A percentile compares a stretch with the other conserved stretches of the same genome.
These are phyloP conservation scores for Sporothrix mexicana DNA, from an alignment of 2,329 filamentous ascomycete species.

Conservation along the genomic window DNA sequence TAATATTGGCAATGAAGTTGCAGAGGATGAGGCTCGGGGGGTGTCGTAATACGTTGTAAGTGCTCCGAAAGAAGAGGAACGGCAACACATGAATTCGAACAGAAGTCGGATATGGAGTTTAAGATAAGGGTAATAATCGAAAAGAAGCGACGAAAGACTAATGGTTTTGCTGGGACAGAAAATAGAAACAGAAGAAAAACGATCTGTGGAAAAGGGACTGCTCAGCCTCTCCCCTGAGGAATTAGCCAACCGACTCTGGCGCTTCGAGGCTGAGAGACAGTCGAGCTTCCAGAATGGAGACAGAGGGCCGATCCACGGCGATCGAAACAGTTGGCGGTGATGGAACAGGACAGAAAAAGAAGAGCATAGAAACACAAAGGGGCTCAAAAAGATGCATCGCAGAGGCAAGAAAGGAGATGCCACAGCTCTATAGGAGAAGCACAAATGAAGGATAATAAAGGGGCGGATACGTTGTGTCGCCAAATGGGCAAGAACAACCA, in stretches of 20 bases:
- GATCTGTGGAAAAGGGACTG: not conserved
- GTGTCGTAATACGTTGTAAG: not conserved
- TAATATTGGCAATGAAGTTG: not conserved
- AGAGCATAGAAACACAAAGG: not conserved
- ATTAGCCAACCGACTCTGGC: slow-evolving; percentile 20
- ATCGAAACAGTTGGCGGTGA: not conserved
- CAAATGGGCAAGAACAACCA: not conserved
- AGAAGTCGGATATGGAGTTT: not conserved
- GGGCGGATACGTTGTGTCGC: not conserved
- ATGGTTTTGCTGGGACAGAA: not conserved
- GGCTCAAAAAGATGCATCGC: not conserved
- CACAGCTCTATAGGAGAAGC: not conserved
- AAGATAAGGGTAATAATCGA: not conserved
- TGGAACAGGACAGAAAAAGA: not conserved
- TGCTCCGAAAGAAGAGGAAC: not conserved
- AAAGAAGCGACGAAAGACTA: not conserved
- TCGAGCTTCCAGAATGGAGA: not conserved
- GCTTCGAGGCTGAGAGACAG: not conserved
- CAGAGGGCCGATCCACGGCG: not conserved
- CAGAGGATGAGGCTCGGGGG: not conserved
- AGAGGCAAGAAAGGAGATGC: slow-evolving; percentile 1
- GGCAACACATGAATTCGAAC: not conserved
- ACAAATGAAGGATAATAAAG: not conserved
- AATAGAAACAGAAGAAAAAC: not conserved
- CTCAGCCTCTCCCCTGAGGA: slow-evolving; percentile 14